Evolutionary conservation across 2,329 filamentous ascomycete species (phyloP).

Genomic region (Xylaria sp.): DNA sequence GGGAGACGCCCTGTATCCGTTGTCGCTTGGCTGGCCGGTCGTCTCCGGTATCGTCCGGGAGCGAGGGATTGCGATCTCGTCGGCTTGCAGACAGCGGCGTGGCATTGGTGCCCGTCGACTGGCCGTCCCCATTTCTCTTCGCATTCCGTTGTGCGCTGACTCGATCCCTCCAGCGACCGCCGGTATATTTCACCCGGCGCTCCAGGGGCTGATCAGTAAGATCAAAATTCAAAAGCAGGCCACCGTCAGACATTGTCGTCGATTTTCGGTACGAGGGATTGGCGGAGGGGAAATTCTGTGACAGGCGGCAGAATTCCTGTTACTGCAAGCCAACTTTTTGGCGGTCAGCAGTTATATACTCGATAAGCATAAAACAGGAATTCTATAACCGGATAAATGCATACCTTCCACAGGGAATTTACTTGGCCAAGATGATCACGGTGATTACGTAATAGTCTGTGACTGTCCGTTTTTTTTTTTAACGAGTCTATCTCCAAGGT

Average conservation of each 20-base stretch:
- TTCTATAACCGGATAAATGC: neutral
- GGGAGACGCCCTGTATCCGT: slow-evolving; percentile 46
- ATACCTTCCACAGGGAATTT: no score
- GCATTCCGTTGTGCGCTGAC: slow-evolving; percentile 77
- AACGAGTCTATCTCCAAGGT: no score
- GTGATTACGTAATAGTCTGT: no score
- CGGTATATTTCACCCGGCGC: slow-evolving; percentile 75
- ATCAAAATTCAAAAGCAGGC: slow-evolving; percentile 93
- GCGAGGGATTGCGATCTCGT: slow-evolving; percentile 36
- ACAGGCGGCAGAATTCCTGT: slow-evolving; percentile 44
- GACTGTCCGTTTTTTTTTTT: no score
- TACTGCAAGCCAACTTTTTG: slow-evolving; percentile 42
- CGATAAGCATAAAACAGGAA: slow-evolving; percentile 10
- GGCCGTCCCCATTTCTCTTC: slow-evolving; percentile 48
- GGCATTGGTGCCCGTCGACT: slow-evolving; percentile 46
- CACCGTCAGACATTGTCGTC: slow-evolving; percentile 85
- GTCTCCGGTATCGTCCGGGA: slow-evolving; percentile 39
- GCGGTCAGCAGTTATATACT: slow-evolving; percentile 35
- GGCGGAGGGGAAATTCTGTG: slow-evolving; percentile 28
- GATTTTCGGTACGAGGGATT: slow-evolving; percentile 3
- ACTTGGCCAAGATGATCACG: no score
- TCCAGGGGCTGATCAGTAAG: slow-evolving; percentile 74
- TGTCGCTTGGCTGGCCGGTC: slow-evolving; percentile 59
- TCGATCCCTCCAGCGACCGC: slow-evolving; percentile 92
- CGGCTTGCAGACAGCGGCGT: slow-evolving; percentile 46